Evolutionary conservation across 306 rosid genomes (phyloP).

Genomic region (cucumber (Cucumis sativus)): DNA sequence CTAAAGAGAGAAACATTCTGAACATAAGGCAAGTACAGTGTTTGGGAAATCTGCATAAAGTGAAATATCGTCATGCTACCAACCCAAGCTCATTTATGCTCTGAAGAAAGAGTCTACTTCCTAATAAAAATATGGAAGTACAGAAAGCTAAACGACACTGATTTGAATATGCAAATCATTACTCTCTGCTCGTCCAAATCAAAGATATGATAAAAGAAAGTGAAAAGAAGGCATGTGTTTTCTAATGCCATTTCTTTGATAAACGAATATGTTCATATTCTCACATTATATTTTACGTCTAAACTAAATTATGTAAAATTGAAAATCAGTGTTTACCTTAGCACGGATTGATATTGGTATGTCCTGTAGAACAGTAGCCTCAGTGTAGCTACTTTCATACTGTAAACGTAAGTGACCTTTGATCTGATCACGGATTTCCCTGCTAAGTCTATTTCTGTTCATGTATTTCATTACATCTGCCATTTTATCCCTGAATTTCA

Average conservation of each 20-base stretch:
- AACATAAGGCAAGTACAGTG: conserved; percentile 50
- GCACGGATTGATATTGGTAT: conserved; percentile 83
- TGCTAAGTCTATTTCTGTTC: conserved; percentile 83
- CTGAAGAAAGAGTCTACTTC: background rate
- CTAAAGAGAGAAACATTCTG: conserved; percentile 53
- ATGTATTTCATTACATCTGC: conserved; percentile 73
- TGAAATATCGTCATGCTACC: background rate
- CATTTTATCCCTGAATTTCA: conserved; percentile 84
- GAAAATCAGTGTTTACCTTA: conserved; percentile 36
- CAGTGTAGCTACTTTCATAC: conserved; percentile 86
- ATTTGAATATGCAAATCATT: background rate
- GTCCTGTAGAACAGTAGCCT: conserved; percentile 65
- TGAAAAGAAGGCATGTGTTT: background rate
- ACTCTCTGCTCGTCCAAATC: too few relatives aligned
- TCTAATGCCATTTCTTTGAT: background rate
- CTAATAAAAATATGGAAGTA: background rate
- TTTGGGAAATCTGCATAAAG: conserved; percentile 65
- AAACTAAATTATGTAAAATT: background rate
- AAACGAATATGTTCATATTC: background rate
- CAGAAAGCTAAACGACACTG: background rate
- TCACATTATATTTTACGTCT: background rate
- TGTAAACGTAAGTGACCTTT: conserved; percentile 87
- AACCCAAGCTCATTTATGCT: background rate
- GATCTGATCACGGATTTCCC: conserved; percentile 77
- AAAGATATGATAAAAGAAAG: background rate